These are phyloP conservation scores for Hygrocybe punicea DNA, from an alignment of 768 basidiomycete species.

Conservation along the genomic window DNA sequence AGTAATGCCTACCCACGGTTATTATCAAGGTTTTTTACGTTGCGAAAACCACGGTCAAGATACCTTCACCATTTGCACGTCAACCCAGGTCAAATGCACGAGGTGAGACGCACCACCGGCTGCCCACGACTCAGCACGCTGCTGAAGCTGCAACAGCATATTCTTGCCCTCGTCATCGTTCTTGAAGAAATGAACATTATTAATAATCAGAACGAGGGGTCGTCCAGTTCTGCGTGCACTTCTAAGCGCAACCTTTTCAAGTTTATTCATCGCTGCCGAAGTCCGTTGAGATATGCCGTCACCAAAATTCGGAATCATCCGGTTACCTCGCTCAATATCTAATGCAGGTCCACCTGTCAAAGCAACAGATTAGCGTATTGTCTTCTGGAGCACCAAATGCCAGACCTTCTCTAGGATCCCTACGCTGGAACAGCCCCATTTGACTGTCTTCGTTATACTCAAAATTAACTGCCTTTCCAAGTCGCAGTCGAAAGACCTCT, in stretches of 20 bases:
- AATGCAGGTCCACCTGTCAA: slow-evolving; percentile 63
- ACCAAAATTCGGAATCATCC: background rate
- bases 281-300: background rate
- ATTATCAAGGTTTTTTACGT: slow-evolving; percentile 45
- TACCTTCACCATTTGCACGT: slow-evolving; percentile 41
- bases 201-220: slow-evolving; percentile 77
- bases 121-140: slow-evolving; percentile 82
- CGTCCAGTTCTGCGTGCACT: slow-evolving; percentile 53
- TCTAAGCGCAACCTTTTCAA: slow-evolving; percentile 79
- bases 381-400: background rate
- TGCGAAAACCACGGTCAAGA: slow-evolving; percentile 75
- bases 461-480: slow-evolving; percentile 83
- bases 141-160: slow-evolving; percentile 83
- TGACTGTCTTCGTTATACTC: slow-evolving; percentile 85
- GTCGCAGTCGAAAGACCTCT: slow-evolving; percentile 78
- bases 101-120: slow-evolving; percentile 54
- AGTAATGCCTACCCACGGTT: slow-evolving; percentile 7
- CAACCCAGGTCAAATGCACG: slow-evolving; percentile 5
- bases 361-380: slow-evolving; percentile 2
- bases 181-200: slow-evolving; percentile 72
- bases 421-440: slow-evolving; percentile 72
- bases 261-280: slow-evolving; percentile 65
- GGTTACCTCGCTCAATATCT: slow-evolving; percentile 73
- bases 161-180: slow-evolving; percentile 75
- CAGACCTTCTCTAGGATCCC: slow-evolving; percentile 76